Evolutionary conservation across 2,329 filamentous ascomycete species (phyloP).

Genomic region (Penicillium verrucosum): DNA sequence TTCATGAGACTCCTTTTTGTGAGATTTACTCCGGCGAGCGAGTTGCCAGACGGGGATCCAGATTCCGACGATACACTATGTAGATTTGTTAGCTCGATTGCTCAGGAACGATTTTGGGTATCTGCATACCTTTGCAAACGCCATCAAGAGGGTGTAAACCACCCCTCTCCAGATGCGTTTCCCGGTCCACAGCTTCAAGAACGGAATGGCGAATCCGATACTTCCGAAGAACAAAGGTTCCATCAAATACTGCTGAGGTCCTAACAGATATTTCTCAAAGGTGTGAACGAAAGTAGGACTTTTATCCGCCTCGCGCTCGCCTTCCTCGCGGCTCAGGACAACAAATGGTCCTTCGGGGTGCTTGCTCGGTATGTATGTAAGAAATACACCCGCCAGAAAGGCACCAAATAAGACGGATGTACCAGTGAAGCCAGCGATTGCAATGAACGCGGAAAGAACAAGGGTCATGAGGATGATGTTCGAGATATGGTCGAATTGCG

Average conservation of each 20-base stretch:
- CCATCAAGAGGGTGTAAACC: conserved; percentile 31
- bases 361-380: conserved; percentile 38
- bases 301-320: conserved; percentile 32
- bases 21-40: background rate
- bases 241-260: conserved; percentile 34
- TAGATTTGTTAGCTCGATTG: background rate
- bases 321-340: conserved; percentile 34
- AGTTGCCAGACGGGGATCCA: conserved; percentile 28
- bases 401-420: conserved; percentile 41
- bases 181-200: conserved; percentile 33
- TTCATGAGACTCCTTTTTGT: background rate
- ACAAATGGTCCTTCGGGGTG: conserved; percentile 38
- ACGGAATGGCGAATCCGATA: conserved; percentile 34
- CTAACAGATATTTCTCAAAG: conserved; percentile 39
- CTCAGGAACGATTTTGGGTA: no score
- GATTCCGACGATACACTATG: conserved; percentile 27
- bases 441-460: conserved; percentile 32
- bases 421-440: conserved; percentile 37
- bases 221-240: conserved; percentile 34
- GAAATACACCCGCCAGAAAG: conserved; percentile 36
- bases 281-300: conserved; percentile 41
- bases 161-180: conserved; percentile 33
- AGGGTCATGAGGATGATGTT: conserved; percentile 38
- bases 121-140: conserved; percentile 27
- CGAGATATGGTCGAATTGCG: conserved; percentile 32